Evolutionary conservation across 352 stramenopile genomes (phyloP).

Genomic region (Pythium monospermum): DNA sequence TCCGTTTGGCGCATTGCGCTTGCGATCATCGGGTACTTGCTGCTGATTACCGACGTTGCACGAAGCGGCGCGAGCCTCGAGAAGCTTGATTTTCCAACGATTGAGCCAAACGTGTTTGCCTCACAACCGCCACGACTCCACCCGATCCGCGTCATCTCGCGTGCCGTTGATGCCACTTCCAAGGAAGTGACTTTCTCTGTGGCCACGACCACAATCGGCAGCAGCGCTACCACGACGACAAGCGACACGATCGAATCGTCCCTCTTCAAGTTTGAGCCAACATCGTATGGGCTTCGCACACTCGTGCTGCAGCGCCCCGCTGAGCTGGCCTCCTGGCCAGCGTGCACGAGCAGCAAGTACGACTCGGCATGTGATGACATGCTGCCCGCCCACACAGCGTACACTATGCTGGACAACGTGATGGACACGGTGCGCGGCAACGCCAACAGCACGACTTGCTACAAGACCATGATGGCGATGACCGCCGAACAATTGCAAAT

Average conservation of each 20-base stretch:
- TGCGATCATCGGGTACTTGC: constrained; percentile 17
- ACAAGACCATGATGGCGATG: constrained; percentile 24
- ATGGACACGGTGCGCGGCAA: constrained; percentile 19
- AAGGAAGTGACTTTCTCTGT: constrained; percentile 4
- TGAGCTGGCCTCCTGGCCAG: constrained; percentile 8
- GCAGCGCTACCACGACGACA: not conserved
- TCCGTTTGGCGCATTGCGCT: constrained; percentile 14
- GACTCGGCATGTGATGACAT: not conserved
- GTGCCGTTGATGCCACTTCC: not conserved
- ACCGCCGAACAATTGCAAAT: constrained; percentile 6
- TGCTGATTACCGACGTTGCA: constrained; percentile 21
- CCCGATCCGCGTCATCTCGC: constrained; percentile 7
- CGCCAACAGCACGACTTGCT: constrained; percentile 19
- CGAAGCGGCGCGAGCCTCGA: constrained; percentile 20
- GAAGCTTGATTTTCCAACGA: constrained; percentile 16
- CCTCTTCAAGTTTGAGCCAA: constrained; percentile 20
- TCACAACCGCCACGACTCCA: constrained; percentile 8
- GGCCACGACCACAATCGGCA: not conserved
- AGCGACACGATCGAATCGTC: constrained; percentile 7
- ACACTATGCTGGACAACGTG: constrained; percentile 22
- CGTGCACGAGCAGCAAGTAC: constrained; percentile 17
- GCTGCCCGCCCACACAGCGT: constrained; percentile 9
- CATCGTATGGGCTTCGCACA: constrained; percentile 20
- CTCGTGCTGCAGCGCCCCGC: constrained; percentile 13
- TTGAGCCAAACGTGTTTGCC: constrained; percentile 25